Conservation (phyloP, 169 alveolate genomes). For the Cyclospora cayetanensis region DNA sequence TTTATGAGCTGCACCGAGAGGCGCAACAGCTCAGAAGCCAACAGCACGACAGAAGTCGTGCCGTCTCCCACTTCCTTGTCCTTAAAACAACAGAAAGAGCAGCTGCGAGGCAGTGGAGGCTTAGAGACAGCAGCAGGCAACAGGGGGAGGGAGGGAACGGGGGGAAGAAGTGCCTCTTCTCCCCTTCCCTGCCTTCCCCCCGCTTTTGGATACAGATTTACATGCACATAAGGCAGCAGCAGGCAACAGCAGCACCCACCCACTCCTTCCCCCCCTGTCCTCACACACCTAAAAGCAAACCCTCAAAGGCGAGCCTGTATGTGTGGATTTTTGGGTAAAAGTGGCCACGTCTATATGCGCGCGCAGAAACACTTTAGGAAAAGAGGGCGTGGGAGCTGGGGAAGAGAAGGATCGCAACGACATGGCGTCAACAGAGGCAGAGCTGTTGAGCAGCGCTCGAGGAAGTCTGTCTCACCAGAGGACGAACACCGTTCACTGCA, state of each 20-base stretch:
- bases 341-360: too few species aligned
- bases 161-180: neutral
- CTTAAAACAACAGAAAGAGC: conserved; percentile 64
- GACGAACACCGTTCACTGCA: too few species aligned
- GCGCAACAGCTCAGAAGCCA: conserved; percentile 98
- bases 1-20: conserved; percentile 95
- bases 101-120: neutral
- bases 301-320: too few species aligned
- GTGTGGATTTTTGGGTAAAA: too few species aligned
- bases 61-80: conserved; percentile 98
- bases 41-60: conserved; percentile 98
- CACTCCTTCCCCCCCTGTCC: neutral
- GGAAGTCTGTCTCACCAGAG: too few species aligned
- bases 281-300: too few species aligned
- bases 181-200: neutral
- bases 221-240: neutral
- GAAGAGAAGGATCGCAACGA: too few species aligned
- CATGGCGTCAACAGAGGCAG: too few species aligned
- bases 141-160: neutral
- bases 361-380: too few species aligned
- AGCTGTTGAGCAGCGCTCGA: too few species aligned
- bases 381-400: too few species aligned
- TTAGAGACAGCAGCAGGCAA: neutral
- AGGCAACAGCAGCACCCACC: neutral
- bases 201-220: neutral